phyloP scores from a whole-genome alignment of 345 rosid species.

The Capsella bursapastoris region DNA sequence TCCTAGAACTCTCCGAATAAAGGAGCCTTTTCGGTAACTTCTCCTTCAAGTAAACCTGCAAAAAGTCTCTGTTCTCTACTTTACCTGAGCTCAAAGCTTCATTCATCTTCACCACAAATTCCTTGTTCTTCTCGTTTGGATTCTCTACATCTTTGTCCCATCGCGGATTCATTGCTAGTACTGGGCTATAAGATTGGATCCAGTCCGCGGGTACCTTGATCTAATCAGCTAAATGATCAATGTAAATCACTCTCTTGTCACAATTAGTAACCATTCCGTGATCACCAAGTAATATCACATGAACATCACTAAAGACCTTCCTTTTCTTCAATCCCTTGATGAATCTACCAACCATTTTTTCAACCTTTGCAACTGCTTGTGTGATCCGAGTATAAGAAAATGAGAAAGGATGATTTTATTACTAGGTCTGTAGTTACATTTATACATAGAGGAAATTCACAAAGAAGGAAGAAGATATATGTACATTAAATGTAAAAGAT shows the following conservation, averaged over 20 bases:
- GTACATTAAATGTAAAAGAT: too few species aligned
- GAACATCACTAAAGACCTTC: conserved; percentile 77
- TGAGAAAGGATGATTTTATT: too few species aligned
- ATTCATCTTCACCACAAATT: conserved; percentile 76
- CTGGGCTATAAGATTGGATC: conserved; percentile 64
- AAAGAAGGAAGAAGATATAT: too few species aligned
- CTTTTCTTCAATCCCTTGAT: conserved; percentile 72
- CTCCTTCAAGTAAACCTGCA: conserved; percentile 79
- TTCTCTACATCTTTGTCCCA: conserved; percentile 42
- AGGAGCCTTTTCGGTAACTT: conserved; percentile 76
- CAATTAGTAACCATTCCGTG: conserved; percentile 96
- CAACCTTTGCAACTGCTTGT: conserved; percentile 59
- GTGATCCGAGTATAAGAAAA: conserved; percentile 64
- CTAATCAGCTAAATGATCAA: conserved; percentile 74
- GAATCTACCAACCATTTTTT: conserved; percentile 69
- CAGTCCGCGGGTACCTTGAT: conserved; percentile 64
- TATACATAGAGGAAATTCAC: too few species aligned
- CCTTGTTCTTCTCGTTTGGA: conserved; percentile 32
- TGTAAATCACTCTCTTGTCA: conserved; percentile 64
- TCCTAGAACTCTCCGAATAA: conserved; percentile 67
- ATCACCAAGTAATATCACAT: conserved; percentile 81
- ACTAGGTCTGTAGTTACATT: too few species aligned
- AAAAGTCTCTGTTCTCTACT: conserved; percentile 67
- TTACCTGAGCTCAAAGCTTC: conserved; percentile 68
- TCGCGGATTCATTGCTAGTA: conserved; percentile 75